Evolutionary conservation across 768 basidiomycete species (phyloP).

Genomic region (Nevesoporus exiguus): DNA sequence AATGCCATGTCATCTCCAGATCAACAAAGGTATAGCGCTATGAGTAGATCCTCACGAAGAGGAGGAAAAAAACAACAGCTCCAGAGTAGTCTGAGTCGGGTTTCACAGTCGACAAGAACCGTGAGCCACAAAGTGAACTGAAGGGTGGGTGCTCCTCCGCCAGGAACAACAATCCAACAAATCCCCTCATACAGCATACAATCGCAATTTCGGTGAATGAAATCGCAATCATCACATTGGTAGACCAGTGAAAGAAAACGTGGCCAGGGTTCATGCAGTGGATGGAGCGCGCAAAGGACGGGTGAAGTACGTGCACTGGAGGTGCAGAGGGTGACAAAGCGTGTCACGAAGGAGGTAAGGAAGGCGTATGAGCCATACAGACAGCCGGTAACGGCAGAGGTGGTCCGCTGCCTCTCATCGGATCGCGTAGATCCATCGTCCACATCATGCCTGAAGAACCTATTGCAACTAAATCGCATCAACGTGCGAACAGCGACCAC

Average conservation of each 20-base stretch:
- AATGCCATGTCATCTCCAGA: background rate
- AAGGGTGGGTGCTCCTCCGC: slow-evolving; percentile 14
- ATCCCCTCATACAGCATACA: slow-evolving; percentile 19
- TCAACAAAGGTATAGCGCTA: slow-evolving; percentile 1
- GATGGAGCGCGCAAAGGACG: background rate
- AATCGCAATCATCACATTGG: slow-evolving; percentile 5
- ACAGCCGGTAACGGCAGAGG: background rate
- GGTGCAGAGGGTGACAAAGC: slow-evolving; percentile 13
- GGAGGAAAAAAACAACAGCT: slow-evolving; percentile 18
- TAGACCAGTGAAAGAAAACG: slow-evolving; percentile 9
- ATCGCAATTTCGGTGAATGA: background rate
- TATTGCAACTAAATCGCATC: background rate
- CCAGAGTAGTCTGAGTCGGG: slow-evolving; percentile 37
- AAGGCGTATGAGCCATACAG: background rate
- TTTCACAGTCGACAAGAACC: slow-evolving; percentile 17
- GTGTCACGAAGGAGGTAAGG: background rate
- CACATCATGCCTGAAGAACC: background rate
- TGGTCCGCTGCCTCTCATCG: slow-evolving; percentile 2
- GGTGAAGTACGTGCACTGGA: background rate
- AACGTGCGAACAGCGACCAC: background rate
- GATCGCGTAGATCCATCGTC: background rate
- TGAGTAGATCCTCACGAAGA: slow-evolving; percentile 16
- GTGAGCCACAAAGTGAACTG: slow-evolving; percentile 29
- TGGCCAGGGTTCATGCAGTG: background rate
- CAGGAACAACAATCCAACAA: background rate